Evolutionary conservation across 1,284 basidiomycete species (phyloP).

Genomic region (Tilletia caries): DNA sequence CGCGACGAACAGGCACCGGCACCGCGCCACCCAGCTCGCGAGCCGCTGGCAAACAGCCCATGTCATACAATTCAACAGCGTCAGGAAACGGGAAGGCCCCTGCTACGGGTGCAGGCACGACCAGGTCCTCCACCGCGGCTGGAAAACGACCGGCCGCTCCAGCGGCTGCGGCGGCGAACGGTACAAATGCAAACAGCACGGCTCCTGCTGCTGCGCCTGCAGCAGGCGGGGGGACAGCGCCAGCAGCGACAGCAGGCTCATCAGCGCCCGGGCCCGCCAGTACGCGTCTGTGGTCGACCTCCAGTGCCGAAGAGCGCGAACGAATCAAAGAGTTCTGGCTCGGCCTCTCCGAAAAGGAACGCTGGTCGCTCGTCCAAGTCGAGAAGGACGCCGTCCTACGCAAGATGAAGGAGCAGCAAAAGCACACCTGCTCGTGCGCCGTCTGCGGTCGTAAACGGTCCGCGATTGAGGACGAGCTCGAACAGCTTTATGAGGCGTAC

Average conservation of each 20-base stretch:
- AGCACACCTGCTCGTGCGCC: slow-evolving; percentile 88
- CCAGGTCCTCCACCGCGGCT: slow-evolving; percentile 56
- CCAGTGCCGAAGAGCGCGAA: slow-evolving; percentile 84
- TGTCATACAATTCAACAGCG: slow-evolving; percentile 55
- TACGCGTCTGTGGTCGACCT: slow-evolving; percentile 74
- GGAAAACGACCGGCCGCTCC: slow-evolving; percentile 55
- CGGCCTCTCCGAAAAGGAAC: slow-evolving; percentile 78
- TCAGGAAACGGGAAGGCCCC: slow-evolving; percentile 36
- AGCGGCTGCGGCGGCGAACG: slow-evolving; percentile 9
- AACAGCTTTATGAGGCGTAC: slow-evolving; percentile 98
- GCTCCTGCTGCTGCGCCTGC: neutral
- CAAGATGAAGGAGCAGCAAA: slow-evolving; percentile 99
- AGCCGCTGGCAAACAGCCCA: slow-evolving; percentile 73
- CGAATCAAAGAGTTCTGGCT: slow-evolving; percentile 98
- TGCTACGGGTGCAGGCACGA: slow-evolving; percentile 26
- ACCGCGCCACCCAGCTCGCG: slow-evolving; percentile 61
- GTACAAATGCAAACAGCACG: slow-evolving; percentile 15
- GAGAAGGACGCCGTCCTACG: slow-evolving; percentile 94
- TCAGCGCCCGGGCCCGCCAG: slow-evolving; percentile 11
- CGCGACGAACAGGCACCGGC: neutral
- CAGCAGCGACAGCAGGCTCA: slow-evolving; percentile 15
- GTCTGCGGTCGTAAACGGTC: slow-evolving; percentile 94
- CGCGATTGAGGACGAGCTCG: slow-evolving; percentile 97
- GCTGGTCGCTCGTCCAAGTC: slow-evolving; percentile 83
- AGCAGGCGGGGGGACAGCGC: neutral